phyloP scores from a whole-genome alignment of 495 filamentous ascomycete species.

The Penicillium herquei region DNA sequence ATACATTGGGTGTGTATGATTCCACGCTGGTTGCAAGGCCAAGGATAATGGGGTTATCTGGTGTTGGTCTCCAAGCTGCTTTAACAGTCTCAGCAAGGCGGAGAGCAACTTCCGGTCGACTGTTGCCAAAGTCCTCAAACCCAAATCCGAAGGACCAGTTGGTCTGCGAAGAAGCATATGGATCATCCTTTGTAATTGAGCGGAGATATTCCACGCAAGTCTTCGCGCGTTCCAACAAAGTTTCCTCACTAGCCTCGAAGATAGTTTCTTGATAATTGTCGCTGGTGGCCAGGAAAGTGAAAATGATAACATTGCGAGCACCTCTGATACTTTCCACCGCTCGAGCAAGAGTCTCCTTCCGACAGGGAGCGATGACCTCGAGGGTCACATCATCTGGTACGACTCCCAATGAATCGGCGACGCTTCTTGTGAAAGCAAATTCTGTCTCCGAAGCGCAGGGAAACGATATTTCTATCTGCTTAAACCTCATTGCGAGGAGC shows the following conservation, averaged over 20 bases:
- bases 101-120: constrained; percentile 69
- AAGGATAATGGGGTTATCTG: constrained; percentile 79
- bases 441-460: constrained; percentile 84
- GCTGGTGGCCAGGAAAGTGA: constrained; percentile 77
- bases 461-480: constrained; percentile 89
- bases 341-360: constrained; percentile 75
- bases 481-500: constrained; percentile 81
- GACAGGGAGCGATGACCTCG: constrained; percentile 82
- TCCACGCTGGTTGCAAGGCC: constrained; percentile 90
- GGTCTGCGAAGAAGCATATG: constrained; percentile 56
- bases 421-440: constrained; percentile 73
- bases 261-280: background rate
- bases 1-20: constrained; percentile 83
- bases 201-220: constrained; percentile 55
- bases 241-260: constrained; percentile 71
- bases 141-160: constrained; percentile 82
- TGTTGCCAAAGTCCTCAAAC: constrained; percentile 85
- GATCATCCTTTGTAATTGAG: constrained; percentile 84
- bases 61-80: constrained; percentile 74
- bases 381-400: constrained; percentile 85
- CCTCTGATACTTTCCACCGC: constrained; percentile 80
- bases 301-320: constrained; percentile 78
- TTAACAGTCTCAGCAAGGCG: constrained; percentile 83
- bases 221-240: constrained; percentile 70
- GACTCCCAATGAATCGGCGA: constrained; percentile 54